Evolutionary conservation across 2,329 filamentous ascomycete species (phyloP), one percentile per base, ranked within the genome.

Genomic region (Neonectria hederae): DNA sequence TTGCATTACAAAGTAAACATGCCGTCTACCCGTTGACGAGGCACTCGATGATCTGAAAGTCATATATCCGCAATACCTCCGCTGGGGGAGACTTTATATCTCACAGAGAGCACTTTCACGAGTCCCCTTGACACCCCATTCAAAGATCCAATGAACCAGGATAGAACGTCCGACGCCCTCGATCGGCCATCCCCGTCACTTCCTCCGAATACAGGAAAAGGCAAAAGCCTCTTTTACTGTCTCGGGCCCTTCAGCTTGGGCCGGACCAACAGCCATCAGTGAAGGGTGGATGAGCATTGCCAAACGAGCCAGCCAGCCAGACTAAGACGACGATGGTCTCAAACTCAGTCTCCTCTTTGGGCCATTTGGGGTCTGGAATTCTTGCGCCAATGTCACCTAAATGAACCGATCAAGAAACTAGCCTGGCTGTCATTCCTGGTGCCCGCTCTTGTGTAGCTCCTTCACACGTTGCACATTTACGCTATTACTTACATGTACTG

Each of bases 361-460:
- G 48, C 26, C 17, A 32, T n/a, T 30, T 43, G 32, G 19, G n/a
- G n/a, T 26, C 19, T 32, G 30, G 48, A 53, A 57, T 58, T 17
- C 28, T 58, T 22, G 21, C 54, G 54, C 54, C 60, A 57, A 45
- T 38, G 14, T 26, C 17, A 21, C 35, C 13, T 32, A 38, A 26
- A 49, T 48, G 46, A 24, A n/a, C 59, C 59, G 46, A 53, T 53
- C 46, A 21, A 19, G n/a, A 48, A 14, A 1, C 49, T 51, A 17
- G 51, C 24, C 42, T 38, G 19, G 43, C 24, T 54, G 24, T 48
- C 60, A 63, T 58, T 58, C 54, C 49, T 51, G 32, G 38, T 49
- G 51, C 45, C 60, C 56, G 49, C 49, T 21, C 42, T 22, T 54
- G n/a, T n/a, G n/a, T n/a, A 59, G 51, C 24, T 6, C 35, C 21